These are phyloP conservation scores for Orbilia ellipsospora DNA, from an alignment of 2,329 filamentous ascomycete species.

Conservation along the genomic window DNA sequence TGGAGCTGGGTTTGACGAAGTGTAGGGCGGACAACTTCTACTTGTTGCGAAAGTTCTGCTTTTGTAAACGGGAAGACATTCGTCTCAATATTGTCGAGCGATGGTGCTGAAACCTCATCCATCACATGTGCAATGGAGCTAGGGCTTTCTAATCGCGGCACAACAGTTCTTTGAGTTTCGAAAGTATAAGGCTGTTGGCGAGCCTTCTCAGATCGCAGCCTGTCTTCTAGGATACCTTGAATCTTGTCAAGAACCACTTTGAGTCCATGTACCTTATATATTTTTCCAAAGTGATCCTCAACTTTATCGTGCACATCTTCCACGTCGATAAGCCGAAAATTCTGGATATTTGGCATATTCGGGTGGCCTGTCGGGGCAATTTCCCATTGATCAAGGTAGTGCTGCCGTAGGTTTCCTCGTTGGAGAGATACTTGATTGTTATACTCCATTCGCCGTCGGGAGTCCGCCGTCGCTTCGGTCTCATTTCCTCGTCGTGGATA, in stretches of 20 bases:
- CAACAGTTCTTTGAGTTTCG: neutral
- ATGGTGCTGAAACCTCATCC: slow-evolving; percentile 8
- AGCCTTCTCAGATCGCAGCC: neutral
- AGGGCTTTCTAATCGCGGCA: neutral
- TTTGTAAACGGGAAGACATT: slow-evolving; percentile 4
- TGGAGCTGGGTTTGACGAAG: slow-evolving; percentile 37
- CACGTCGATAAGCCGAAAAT: slow-evolving; percentile 14
- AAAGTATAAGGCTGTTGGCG: slow-evolving; percentile 9
- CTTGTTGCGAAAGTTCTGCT: slow-evolving; percentile 12
- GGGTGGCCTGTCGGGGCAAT: neutral
- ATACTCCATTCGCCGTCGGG: slow-evolving; percentile 18
- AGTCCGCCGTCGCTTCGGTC: neutral
- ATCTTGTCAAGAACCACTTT: slow-evolving; percentile 23
- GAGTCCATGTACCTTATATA: slow-evolving; percentile 4
- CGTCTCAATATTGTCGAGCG: neutral
- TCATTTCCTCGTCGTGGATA: slow-evolving; percentile 7
- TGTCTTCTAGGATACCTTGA: neutral
- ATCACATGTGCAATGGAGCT: slow-evolving; percentile 24
- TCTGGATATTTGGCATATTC: neutral
- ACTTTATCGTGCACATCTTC: slow-evolving; percentile 18
- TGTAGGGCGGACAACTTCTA: slow-evolving; percentile 27
- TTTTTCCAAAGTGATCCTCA: slow-evolving; percentile 6
- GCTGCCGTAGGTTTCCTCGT: neutral
- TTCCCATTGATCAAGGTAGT: slow-evolving; percentile 23
- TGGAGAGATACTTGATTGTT: neutral